Conservation (phyloP, 2,329 filamentous ascomycete species). For the Xylaria digitata region DNA sequence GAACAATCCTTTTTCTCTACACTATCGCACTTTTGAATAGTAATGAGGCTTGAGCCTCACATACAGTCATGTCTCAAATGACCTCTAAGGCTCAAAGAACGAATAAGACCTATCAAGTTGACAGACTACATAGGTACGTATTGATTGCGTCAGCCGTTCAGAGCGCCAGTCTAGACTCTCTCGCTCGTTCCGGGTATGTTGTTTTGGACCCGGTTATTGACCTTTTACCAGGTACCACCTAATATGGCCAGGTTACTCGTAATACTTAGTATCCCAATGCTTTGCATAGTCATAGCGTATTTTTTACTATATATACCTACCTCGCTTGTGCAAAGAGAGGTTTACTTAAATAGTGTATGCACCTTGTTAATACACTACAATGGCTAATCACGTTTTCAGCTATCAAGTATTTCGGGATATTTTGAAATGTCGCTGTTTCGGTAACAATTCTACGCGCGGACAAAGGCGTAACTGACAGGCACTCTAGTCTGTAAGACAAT, state of each 20-base stretch:
- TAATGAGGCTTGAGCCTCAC: slow-evolving; percentile 12
- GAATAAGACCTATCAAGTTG: too few species aligned
- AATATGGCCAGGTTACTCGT: too few species aligned
- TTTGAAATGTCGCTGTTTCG: background rate
- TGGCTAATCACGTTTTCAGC: background rate
- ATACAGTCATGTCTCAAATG: background rate
- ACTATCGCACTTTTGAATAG: background rate
- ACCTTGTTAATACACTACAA: background rate
- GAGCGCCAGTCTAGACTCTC: slow-evolving; percentile 6
- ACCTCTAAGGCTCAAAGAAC: too few species aligned
- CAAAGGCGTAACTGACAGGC: background rate
- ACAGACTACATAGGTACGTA: too few species aligned
- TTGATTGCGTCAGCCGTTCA: background rate
- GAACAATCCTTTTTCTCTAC: background rate
- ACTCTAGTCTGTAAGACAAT: background rate
- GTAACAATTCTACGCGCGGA: background rate
- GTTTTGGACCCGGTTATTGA: too few species aligned
- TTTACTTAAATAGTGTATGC: background rate
- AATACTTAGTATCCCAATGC: too few species aligned
- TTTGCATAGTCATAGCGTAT: too few species aligned
- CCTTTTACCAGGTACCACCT: too few species aligned
- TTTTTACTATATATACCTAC: too few species aligned
- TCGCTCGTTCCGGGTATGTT: background rate
- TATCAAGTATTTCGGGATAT: background rate
- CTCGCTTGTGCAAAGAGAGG: background rate